Evolutionary conservation across 805 yeast genomes (phyloP), one percentile per base, ranked within the genome.

Genomic region (Sungouiella thailandica): DNA sequence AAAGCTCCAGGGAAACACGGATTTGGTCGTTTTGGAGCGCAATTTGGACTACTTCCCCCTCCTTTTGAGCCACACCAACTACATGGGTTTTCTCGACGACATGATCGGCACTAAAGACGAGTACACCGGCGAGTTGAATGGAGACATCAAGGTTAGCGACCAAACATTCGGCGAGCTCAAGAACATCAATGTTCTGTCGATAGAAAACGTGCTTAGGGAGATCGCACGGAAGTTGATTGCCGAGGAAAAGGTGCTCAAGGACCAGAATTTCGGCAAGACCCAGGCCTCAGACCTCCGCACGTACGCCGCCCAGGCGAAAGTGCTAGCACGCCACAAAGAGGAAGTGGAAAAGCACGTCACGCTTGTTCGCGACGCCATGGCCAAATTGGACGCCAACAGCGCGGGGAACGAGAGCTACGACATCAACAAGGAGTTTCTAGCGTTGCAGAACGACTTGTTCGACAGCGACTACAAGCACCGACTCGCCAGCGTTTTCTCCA

Each of bases 11-110:
- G 61, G 72, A 29, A 80, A 79, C 38, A 72, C 78, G 32, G 94
- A 90, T 50, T 58, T 89, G 18, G 68, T 90, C 5, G 80, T 89
- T 1, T 50, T 90, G 14, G 97, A 90, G 51, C 65, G 98, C 30
- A 75, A 80, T 34, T 55, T 80, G 18, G 98, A 90, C 58, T 70
- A 75, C 27, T 55, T 83, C 4, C 76, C 95, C 1, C 80, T 87
- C 1, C 49, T 86, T 8, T 59, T 87, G 35, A 76, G 79, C 17
- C 97, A 89, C 48, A 59, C 89, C 46, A 83, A 87, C 2, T 90
- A 89, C 53, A 66, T 74, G 12, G 98, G 97, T 0, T 63, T 93
- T 11, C 63, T 88, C 14, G 89, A 84, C 53, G 96, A 89, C 46
- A 53, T 77, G 9, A 68, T 77, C 44, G 76, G 73, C 4, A 60